A percentile compares a stretch with the other conserved stretches of the same genome.
phyloP scores from a whole-genome alignment of 768 basidiomycete genomes.

The Suillus tomentosus region DNA sequence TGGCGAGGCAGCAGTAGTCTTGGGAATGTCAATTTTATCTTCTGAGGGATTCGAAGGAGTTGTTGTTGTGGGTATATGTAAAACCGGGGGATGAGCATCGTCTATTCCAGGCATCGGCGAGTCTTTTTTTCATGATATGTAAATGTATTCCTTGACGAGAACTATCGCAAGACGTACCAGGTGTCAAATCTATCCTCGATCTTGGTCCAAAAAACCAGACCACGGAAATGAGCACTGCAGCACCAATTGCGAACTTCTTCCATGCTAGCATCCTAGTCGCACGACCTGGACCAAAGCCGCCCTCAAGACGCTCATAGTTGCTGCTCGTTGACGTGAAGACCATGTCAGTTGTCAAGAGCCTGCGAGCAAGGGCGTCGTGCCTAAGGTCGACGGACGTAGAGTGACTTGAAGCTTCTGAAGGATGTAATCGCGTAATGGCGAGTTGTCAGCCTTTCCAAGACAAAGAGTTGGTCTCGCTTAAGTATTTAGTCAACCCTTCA shows the following conservation, averaged over 20 bases:
- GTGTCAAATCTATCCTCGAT: conserved; percentile 16
- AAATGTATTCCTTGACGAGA: conserved; percentile 22
- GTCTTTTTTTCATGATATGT: conserved; percentile 19
- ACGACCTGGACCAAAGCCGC: conserved; percentile 55
- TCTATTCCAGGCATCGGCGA: conserved; percentile 22
- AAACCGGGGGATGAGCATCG: conserved; percentile 26
- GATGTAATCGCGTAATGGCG: conserved; percentile 25
- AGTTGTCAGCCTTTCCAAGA: background rate
- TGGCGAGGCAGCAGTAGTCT: conserved; percentile 6
- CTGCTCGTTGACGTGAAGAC: conserved; percentile 37
- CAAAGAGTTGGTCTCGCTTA: background rate
- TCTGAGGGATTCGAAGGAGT: background rate
- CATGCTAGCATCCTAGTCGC: conserved; percentile 44
- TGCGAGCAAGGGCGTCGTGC: conserved; percentile 27
- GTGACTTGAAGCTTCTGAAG: conserved; percentile 17
- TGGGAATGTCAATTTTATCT: conserved; percentile 3
- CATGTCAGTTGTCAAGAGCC: conserved; percentile 20
- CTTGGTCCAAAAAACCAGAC: conserved; percentile 70
- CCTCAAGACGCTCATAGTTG: conserved; percentile 63
- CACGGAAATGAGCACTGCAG: conserved; percentile 53
- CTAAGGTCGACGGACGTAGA: conserved; percentile 34
- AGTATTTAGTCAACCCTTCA: background rate
- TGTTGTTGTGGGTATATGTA: conserved; percentile 17
- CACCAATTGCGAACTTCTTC: conserved; percentile 70
- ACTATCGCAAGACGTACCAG: conserved; percentile 26